These are phyloP conservation scores for Aspergillus taichungensis DNA, from an alignment of 495 filamentous ascomycete genomes.

Conservation along the genomic window DNA sequence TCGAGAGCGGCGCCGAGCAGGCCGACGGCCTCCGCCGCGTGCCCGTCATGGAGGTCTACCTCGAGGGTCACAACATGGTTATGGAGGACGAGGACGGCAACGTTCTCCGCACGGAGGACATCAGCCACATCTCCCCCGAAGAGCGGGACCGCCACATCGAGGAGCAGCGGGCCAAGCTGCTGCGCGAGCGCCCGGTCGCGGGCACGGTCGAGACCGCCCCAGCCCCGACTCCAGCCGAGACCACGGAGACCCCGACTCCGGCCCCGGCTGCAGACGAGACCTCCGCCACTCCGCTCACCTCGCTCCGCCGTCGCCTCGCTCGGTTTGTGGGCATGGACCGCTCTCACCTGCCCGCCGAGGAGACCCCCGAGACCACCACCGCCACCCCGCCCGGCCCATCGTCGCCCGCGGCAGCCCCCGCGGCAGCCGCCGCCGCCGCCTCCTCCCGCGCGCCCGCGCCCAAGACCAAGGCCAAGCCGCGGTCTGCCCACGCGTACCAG, in stretches of 20 bases:
- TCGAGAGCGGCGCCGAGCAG: too few species aligned
- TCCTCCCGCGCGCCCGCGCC: too few species aligned
- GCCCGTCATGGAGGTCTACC: constrained; percentile 54
- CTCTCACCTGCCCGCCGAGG: too few species aligned
- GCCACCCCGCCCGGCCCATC: too few species aligned
- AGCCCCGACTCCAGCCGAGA: too few species aligned
- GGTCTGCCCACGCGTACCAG: constrained; percentile 84
- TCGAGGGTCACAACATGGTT: constrained; percentile 76
- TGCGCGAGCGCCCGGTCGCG: constrained; percentile 41
- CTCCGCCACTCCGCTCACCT: constrained; percentile 22
- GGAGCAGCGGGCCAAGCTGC: constrained; percentile 50
- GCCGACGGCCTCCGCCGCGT: constrained; percentile 28
- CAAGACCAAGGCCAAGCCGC: constrained; percentile 21
- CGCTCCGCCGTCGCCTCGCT: constrained; percentile 17
- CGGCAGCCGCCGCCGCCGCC: too few species aligned
- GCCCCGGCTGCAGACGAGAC: constrained; percentile 19
- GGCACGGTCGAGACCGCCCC: constrained; percentile 17
- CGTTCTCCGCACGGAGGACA: constrained; percentile 53
- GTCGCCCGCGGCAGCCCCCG: constrained; percentile 4
- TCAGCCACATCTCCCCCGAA: constrained; percentile 30
- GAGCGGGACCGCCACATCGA: constrained; percentile 46
- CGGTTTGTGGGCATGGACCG: too few species aligned
- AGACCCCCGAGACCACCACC: too few species aligned
- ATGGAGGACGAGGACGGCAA: constrained; percentile 86
- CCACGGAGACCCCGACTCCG: too few species aligned